phyloP scores from a whole-genome alignment of 2,329 filamentous ascomycete genomes.

The Alternaria metachromatica region DNA sequence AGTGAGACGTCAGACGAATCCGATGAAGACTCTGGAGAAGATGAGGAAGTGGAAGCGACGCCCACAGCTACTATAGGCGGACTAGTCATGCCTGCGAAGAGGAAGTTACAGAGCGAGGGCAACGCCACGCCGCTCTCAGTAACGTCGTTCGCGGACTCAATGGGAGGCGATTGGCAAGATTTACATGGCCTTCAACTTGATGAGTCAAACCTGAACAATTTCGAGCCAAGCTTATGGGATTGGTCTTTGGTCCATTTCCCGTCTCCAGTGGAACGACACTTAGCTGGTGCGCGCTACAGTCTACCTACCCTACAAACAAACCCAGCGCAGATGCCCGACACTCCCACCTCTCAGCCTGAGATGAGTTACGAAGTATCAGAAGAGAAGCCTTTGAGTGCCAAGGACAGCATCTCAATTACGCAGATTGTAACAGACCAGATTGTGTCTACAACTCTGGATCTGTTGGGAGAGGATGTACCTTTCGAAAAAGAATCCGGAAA shows the following conservation, averaged over 20 bases:
- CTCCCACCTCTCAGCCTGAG: conserved; percentile 45
- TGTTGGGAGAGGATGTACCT: conserved; percentile 31
- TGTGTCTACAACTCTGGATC: conserved; percentile 57
- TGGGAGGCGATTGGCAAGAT: conserved; percentile 38
- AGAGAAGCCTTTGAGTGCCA: conserved; percentile 52
- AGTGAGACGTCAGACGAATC: conserved; percentile 34
- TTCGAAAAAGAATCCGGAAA: not conserved
- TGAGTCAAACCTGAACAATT: conserved; percentile 27
- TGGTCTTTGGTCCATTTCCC: conserved; percentile 46
- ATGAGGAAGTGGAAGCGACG: conserved; percentile 16
- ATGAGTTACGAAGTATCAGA: conserved; percentile 30
- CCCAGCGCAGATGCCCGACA: conserved; percentile 36
- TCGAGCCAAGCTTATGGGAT: conserved; percentile 47
- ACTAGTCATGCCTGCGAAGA: conserved; percentile 34
- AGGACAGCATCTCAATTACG: conserved; percentile 70
- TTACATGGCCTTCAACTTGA: conserved; percentile 37
- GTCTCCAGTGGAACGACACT: conserved; percentile 29
- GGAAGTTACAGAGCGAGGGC: conserved; percentile 45
- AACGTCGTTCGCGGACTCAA: conserved; percentile 44
- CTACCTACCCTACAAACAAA: conserved; percentile 37
- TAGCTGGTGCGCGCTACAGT: conserved; percentile 30
- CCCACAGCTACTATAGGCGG: conserved; percentile 25
- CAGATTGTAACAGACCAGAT: conserved; percentile 77
- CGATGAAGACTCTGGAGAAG: conserved; percentile 32
- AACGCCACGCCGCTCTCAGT: conserved; percentile 46